These are phyloP conservation scores for Agrocybe pediades DNA, from an alignment of 768 basidiomycete species.

Conservation along the genomic window DNA sequence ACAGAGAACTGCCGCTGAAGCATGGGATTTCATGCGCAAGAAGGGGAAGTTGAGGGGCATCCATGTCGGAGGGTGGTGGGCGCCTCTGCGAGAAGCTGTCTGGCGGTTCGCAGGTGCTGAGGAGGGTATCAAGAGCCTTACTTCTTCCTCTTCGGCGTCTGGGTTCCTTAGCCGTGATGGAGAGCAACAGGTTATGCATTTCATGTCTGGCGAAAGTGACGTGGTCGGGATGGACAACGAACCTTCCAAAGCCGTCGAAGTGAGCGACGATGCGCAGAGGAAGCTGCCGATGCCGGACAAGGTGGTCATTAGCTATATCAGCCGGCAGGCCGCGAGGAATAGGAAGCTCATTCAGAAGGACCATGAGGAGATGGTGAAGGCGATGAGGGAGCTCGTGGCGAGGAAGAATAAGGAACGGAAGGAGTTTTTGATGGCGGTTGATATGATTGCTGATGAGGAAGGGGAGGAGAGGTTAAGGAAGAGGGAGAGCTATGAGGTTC, in stretches of 20 bases:
- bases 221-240: slow-evolving; percentile 14
- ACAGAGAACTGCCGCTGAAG: slow-evolving; percentile 73
- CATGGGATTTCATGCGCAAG: slow-evolving; percentile 53
- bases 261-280: slow-evolving; percentile 28
- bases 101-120: slow-evolving; percentile 62
- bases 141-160: not conserved
- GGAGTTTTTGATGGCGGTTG: slow-evolving; percentile 14
- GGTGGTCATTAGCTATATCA: slow-evolving; percentile 73
- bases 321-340: slow-evolving; percentile 55
- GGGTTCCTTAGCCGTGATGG: not conserved
- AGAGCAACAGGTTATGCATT: slow-evolving; percentile 2
- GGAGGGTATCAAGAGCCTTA: slow-evolving; percentile 13
- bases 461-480: slow-evolving; percentile 11
- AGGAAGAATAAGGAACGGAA: slow-evolving; percentile 32
- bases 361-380: slow-evolving; percentile 54
- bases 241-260: slow-evolving; percentile 8
- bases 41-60: slow-evolving; percentile 35
- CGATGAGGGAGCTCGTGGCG: slow-evolving; percentile 50
- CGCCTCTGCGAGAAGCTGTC: slow-evolving; percentile 65
- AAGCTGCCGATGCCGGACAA: slow-evolving; percentile 43
- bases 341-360: slow-evolving; percentile 56
- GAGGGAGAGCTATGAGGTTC: slow-evolving; percentile 26
- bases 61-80: slow-evolving; percentile 73
- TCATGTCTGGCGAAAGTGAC: slow-evolving; percentile 10
- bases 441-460: slow-evolving; percentile 1